phyloP scores from a whole-genome alignment of 2,329 filamentous ascomycete genomes.

The Cytospora chrysosperma region DNA sequence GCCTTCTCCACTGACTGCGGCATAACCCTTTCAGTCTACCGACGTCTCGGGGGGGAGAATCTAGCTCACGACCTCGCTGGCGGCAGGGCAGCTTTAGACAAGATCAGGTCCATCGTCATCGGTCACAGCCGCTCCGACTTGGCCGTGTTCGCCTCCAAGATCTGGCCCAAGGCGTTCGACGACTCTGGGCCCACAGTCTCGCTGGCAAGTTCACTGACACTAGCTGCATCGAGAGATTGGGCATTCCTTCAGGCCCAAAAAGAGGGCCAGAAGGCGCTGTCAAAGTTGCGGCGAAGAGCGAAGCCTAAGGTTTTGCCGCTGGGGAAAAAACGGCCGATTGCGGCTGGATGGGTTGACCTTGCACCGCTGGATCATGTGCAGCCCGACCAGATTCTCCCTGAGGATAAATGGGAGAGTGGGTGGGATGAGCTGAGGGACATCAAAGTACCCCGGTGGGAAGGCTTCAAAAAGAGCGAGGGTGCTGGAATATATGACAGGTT shows the following conservation, averaged over 20 bases:
- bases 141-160: constrained; percentile 1
- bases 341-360: not conserved
- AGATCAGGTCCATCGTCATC: not conserved
- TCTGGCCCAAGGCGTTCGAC: constrained; percentile 12
- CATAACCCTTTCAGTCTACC: not conserved
- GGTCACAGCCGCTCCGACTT: not conserved
- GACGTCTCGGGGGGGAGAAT: constrained; percentile 9
- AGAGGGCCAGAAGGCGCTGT: not conserved
- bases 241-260: not conserved
- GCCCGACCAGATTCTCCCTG: not conserved
- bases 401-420: constrained; percentile 10
- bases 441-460: not conserved
- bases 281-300: not conserved
- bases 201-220: constrained; percentile 4
- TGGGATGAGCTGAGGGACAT: not conserved
- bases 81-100: constrained; percentile 6
- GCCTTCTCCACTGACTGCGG: not conserved
- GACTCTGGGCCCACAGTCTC: constrained; percentile 5
- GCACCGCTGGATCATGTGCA: not conserved
- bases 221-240: constrained; percentile 8
- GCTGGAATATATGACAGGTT: not conserved
- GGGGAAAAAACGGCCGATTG: not conserved
- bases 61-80: constrained; percentile 20
- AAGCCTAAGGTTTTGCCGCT: constrained; percentile 3
- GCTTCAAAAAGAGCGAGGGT: not conserved